A percentile compares a stretch with the other conserved stretches of the same genome.
These are phyloP conservation scores for Chaetomidium leptoderma DNA, from an alignment of 495 filamentous ascomycete species.

Conservation along the genomic window DNA sequence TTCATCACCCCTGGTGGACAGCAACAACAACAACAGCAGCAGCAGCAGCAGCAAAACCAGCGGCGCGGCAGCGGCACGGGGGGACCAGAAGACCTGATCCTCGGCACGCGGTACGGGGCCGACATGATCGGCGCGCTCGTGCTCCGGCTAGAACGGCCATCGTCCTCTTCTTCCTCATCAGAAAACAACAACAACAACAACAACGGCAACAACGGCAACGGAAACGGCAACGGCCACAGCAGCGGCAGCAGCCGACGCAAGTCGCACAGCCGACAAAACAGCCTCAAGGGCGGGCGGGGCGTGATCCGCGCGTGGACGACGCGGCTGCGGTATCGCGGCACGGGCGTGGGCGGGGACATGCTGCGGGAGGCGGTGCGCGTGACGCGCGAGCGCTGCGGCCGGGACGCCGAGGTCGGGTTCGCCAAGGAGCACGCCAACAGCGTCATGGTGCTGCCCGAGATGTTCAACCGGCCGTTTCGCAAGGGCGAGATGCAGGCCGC, in stretches of 20 bases:
- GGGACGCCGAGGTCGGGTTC: conserved; percentile 58
- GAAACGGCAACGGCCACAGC: conserved; percentile 10
- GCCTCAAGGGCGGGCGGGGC: conserved; percentile 42
- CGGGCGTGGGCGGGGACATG: conserved; percentile 64
- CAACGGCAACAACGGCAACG: conserved; percentile 23
- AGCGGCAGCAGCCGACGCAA: not conserved
- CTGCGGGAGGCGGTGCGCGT: conserved; percentile 61
- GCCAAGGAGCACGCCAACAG: conserved; percentile 65
- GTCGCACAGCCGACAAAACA: conserved; percentile 7
- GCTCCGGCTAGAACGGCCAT: conserved; percentile 37
- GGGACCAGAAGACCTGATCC: conserved; percentile 39
- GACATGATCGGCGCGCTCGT: conserved; percentile 44
- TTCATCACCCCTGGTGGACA: conserved; percentile 32
- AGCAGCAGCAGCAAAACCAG: too few species aligned
- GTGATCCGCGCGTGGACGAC: conserved; percentile 76
- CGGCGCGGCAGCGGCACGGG: conserved; percentile 25
- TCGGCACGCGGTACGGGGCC: conserved; percentile 39
- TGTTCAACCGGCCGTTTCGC: conserved; percentile 57
- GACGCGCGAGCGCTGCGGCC: conserved; percentile 54
- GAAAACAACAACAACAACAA: too few species aligned
- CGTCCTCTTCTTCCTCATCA: not conserved
- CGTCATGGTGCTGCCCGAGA: conserved; percentile 52
- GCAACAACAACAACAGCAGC: too few species aligned
- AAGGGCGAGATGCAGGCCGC: conserved; percentile 52
- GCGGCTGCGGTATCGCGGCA: conserved; percentile 56